Evolutionary conservation across 2,329 filamentous ascomycete species (phyloP).

Genomic region (Corynespora cassiicola): DNA sequence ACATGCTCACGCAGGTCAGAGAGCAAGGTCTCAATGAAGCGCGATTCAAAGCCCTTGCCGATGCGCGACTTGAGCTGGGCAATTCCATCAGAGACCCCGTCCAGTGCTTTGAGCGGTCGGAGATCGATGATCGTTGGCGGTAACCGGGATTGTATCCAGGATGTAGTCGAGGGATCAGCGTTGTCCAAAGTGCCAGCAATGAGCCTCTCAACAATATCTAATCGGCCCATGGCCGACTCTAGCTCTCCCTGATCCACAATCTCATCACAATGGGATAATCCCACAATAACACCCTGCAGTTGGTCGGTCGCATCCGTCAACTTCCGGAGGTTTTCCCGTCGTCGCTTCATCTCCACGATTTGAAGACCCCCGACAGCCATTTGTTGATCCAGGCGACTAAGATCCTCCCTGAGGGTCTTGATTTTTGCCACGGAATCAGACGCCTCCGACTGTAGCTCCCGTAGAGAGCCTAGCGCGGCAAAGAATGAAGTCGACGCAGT

Average conservation of each 20-base stretch:
- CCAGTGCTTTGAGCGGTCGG: constrained; percentile 76
- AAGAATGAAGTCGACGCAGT: constrained; percentile 97
- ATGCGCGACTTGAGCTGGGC: constrained; percentile 78
- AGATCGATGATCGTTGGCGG: constrained; percentile 68
- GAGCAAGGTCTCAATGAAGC: constrained; percentile 79
- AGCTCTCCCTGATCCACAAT: constrained; percentile 84
- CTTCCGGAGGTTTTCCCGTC: constrained; percentile 83
- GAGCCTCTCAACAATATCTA: constrained; percentile 79
- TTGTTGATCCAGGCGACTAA: constrained; percentile 82
- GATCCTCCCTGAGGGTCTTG: constrained; percentile 77
- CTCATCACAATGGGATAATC: constrained; percentile 77
- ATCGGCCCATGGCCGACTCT: constrained; percentile 77
- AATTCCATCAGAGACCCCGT: constrained; percentile 80
- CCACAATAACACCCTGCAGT: constrained; percentile 77
- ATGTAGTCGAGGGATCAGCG: constrained; percentile 29
- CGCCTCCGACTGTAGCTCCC: constrained; percentile 90
- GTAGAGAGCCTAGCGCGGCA: constrained; percentile 86
- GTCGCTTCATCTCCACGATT: constrained; percentile 81
- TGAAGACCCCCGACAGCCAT: constrained; percentile 86
- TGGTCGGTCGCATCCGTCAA: constrained; percentile 84
- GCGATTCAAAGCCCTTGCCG: constrained; percentile 83
- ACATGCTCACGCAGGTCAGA: constrained; percentile 82
- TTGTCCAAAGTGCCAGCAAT: constrained; percentile 73
- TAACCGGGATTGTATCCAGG: constrained; percentile 41
- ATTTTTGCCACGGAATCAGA: constrained; percentile 90